Base-by-base conservation (phyloP, 164 flowering plant genomes). In the Berberis thunbergii region DNA sequence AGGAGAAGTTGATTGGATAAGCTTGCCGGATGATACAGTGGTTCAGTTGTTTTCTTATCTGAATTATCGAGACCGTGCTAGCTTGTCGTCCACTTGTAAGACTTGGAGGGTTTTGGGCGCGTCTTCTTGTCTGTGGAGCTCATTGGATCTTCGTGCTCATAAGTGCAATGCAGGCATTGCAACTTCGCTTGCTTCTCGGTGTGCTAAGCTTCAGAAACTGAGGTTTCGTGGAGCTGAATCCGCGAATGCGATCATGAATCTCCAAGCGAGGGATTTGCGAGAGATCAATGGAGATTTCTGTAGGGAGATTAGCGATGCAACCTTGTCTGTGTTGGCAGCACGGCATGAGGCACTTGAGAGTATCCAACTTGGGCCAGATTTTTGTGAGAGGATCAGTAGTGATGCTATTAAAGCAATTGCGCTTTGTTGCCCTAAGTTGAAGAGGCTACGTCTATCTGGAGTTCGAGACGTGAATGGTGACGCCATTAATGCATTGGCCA, bases 11-110 rank as follows among this genome's bases (percentile, higher is more conserved):
- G 93, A 89, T 76, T 91, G 99, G 99, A 91, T 84, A 12, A 68
- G 79, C 48, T 79, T 95, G 64, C 96, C 96, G 26, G 89, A 89
- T 76, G 99, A 95, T 70, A 89, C 94, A 7, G 92, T 89, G 45
- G 74, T 91, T 60, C 97, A 89, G 76, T 69, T 95, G 55, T 91
- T 95, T 64, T 82, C 90, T 3, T 80, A 77, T 67, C 74, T 95
- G 70, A 91, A 81, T 76, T 88, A 95, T 68, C 86, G 97, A 3
- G 99, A 95, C 78, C 77, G 99, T n/a, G 94, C 97, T 1, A 87
- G 86, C 70, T 76, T 95, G 67, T 71, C 96, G 8, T 86, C 97
- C 1, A 83, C 97, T 2, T 95, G 99, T 65, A 62, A 70, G 54
- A 77, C 92, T 7, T 95, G 89, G 91, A 78, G 96, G 65, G 49